Percentiles rank a stretch among this genome's conserved stretches.
Evolutionary conservation across 1,284 basidiomycete genomes (phyloP).

Genomic region (Ganoderma meredithae): DNA sequence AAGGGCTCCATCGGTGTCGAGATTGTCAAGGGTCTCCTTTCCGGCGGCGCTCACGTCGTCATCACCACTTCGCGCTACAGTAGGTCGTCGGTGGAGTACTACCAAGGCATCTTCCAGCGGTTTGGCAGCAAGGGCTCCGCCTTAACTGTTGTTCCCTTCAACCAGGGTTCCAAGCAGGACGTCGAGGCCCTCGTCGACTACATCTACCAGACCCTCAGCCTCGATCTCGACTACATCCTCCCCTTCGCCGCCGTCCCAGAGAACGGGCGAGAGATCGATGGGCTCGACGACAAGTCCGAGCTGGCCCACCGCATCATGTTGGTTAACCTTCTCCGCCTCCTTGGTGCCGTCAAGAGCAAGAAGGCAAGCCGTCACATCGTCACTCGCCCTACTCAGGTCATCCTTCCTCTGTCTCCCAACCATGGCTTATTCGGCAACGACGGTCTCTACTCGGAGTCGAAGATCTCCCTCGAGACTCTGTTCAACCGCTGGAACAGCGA

Average conservation of each 20-base stretch:
- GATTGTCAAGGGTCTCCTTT: conserved; percentile 94
- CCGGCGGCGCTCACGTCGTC: conserved; percentile 95
- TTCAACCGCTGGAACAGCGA: conserved; percentile 99
- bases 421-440: conserved; percentile 98
- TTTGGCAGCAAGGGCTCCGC: conserved; percentile 95
- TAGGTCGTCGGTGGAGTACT: conserved; percentile 96
- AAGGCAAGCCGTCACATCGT: conserved; percentile 97
- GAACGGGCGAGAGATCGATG: conserved; percentile 98
- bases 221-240: conserved; percentile 98
- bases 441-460: conserved; percentile 97
- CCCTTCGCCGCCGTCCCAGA: conserved; percentile 99
- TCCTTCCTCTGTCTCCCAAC: conserved; percentile 96
- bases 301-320: conserved; percentile 98
- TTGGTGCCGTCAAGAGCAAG: conserved; percentile 97
- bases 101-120: conserved; percentile 97
- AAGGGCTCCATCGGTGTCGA: conserved; percentile 98
- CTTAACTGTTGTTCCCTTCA: conserved; percentile 97
- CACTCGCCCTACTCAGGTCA: conserved; percentile 97
- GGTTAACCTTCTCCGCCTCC: conserved; percentile 92
- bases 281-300: conserved; percentile 96
- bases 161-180: conserved; percentile 98
- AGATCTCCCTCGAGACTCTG: conserved; percentile 96
- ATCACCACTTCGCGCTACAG: conserved; percentile 97
- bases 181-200: conserved; percentile 98
- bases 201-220: conserved; percentile 92